Percentiles rank a stretch among this genome's conserved stretches.
These are phyloP conservation scores for Aspergillus hortae DNA, from an alignment of 2,329 filamentous ascomycete genomes.

Conservation along the genomic window DNA sequence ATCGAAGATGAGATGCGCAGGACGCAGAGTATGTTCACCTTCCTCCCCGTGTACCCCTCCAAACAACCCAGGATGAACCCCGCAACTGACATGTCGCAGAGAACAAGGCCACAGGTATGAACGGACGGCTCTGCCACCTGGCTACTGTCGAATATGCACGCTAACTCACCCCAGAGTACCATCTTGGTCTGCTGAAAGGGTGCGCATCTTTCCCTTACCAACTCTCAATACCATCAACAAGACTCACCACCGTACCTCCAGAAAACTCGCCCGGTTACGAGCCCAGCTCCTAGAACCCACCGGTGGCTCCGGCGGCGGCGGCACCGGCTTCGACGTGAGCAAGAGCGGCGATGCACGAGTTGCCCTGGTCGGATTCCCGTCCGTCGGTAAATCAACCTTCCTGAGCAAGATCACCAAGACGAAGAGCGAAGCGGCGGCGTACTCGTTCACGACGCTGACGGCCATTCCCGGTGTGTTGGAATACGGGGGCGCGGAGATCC, in stretches of 20 bases:
- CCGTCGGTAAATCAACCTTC: constrained; percentile 97
- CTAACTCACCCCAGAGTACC: constrained; percentile 68
- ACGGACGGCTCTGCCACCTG: background rate
- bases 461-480: constrained; percentile 96
- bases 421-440: constrained; percentile 90
- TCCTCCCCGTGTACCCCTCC: constrained; percentile 7
- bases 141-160: background rate
- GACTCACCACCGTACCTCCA: constrained; percentile 35
- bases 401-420: constrained; percentile 99
- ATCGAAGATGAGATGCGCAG: constrained; percentile 99
- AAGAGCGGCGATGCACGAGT: constrained; percentile 97
- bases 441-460: constrained; percentile 95
- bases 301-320: constrained; percentile 73
- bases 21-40: constrained; percentile 77
- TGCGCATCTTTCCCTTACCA: constrained; percentile 36
- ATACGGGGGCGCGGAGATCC: constrained; percentile 96
- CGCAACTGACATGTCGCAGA: constrained; percentile 55
- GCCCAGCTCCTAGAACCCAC: constrained; percentile 91
- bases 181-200: constrained; percentile 97
- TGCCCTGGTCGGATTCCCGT: constrained; percentile 96
- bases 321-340: constrained; percentile 83
- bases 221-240: background rate
- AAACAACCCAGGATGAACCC: constrained; percentile 16
- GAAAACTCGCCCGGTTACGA: constrained; percentile 91
- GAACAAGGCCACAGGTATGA: constrained; percentile 95